Conservation (phyloP, 2,329 filamentous ascomycete genomes). For the Neurospora crassa region DNA sequence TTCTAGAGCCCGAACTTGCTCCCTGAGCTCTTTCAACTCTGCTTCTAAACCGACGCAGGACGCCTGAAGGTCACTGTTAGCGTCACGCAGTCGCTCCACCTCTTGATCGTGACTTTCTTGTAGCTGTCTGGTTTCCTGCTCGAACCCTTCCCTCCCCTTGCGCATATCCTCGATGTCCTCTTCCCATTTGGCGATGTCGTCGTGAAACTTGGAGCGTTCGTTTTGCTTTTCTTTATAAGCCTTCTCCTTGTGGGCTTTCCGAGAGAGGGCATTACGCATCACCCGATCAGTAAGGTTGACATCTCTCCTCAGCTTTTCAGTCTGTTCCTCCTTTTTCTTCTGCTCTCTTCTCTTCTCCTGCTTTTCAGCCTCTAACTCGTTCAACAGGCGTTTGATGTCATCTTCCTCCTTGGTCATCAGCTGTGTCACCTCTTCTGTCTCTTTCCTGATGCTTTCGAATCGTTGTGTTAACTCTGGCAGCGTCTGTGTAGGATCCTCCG, state of each 20-base stretch:
- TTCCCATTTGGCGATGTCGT: conserved; percentile 61
- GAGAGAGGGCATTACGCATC: conserved; percentile 72
- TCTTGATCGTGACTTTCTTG: conserved; percentile 42
- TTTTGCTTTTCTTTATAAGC: conserved; percentile 57
- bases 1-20: conserved; percentile 64
- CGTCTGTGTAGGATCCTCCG: conserved; percentile 52
- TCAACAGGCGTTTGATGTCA: conserved; percentile 56
- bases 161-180: conserved; percentile 52
- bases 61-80: conserved; percentile 53
- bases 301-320: conserved; percentile 71
- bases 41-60: conserved; percentile 58
- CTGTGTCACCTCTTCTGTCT: conserved; percentile 69
- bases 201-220: conserved; percentile 59
- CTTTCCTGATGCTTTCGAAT: conserved; percentile 69
- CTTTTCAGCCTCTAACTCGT: conserved; percentile 65
- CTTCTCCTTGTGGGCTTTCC: conserved; percentile 69
- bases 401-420: conserved; percentile 63
- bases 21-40: conserved; percentile 62
- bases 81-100: conserved; percentile 40
- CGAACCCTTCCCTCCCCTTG: conserved; percentile 43
- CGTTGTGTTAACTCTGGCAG: conserved; percentile 72
- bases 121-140: conserved; percentile 41
- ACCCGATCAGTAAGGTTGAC: conserved; percentile 70
- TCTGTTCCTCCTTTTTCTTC: conserved; percentile 86
- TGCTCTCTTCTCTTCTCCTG: conserved; percentile 68